Evolutionary conservation across 495 filamentous ascomycete species (phyloP), one percentile per base, ranked within the genome.

Genomic region (Penicillium arizonense): DNA sequence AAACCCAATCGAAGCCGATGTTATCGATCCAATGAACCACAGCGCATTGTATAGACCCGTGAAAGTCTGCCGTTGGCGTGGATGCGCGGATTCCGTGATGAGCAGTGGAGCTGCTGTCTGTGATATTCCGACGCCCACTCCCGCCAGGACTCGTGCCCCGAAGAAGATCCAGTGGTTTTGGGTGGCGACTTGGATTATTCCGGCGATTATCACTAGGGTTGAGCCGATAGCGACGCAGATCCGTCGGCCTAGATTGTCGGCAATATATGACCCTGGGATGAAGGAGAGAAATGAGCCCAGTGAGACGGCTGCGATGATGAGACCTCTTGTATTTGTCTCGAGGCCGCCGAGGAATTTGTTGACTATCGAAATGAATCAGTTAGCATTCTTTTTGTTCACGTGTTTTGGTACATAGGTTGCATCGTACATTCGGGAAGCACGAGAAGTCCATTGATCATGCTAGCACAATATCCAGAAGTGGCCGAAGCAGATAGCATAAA

Each of bases 31-130:
- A 24, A 54, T 57, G 43, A 64, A 64, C 63, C 63, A 67, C 1
- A 62, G 41, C 2, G 63, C 52, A 14, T 67, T 67, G 39, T 67
- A 67, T 3, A 67, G 47, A 26, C 61, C 61, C 0, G 63, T 67
- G 5, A 64, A 53, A 0, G 56, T 52, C 20, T 49, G 47, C 30
- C 63, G 53, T 24, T 67, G 63, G 2, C 58, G 50, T 1, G 63
- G 63, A 32, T 67, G 58, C 4, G 63, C 56, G 2, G 57, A 50
- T 44, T 67, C 63, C 2, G 63, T 57, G 16, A 63, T 64, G 13
- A 67, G 49, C 8, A 67, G 30, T 8, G 63, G 63, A 8, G 63
- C 63, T 16, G 63, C 63, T 11, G 63, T 67, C 54, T 67, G 63
- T 38, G 63, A 67, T 11, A 67, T 39, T 1, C 61, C 63, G 5